Evolutionary conservation across 495 filamentous ascomycete genomes (phyloP), one percentile per base, ranked within the genome.

Genomic region (Podospora fimiseda): DNA sequence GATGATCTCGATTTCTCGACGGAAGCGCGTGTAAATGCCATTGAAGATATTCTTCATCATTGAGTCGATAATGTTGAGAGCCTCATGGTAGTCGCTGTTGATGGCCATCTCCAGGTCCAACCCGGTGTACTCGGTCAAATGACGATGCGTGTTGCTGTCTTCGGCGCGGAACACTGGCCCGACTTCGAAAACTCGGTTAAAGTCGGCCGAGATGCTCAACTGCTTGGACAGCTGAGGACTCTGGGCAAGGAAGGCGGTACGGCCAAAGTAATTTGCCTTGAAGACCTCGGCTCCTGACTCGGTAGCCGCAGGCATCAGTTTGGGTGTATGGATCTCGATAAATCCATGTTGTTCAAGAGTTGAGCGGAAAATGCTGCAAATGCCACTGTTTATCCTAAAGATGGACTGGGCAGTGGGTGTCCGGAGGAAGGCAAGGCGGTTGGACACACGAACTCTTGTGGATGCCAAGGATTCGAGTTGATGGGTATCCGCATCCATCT

Each of bases 121-220:
- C 62, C 92, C 92, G 27, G 89, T 89, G 67, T 93, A 97, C 76
- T 97, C 92, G 18, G 92, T 96, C 74, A 97, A 79, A 72, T 97
- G 92, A 30, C 92, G 84, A 63, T 95, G 91, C 0, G 92, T 97
- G 64, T 97, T 95, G 67, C 88, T 94, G 69, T 97, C 90, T 72
- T 97, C 92, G 2, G 92, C 92, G 64, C 92, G 82, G 82, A 96
- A 97, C n/a, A 97, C 92, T 5, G 92, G 85, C 5, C 89, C 92
- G 58, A 95, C 84, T 64, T 95, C 92, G 62, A 89, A 96, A 7
- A 97, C 92, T 39, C 81, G 85, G 50, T 87, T 82, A 74, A 96
- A 89, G 60, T 96, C 92, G 60, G 90, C 86, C 15, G 90, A 90
- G 49, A 97, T 90, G 63, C 84, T 81, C 86, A 96, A 89, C 66